A percentile compares a stretch with the other conserved stretches of the same genome.
Conservation (phyloP, 2,329 filamentous ascomycete species). For the Paecilomyces sp. region DNA sequence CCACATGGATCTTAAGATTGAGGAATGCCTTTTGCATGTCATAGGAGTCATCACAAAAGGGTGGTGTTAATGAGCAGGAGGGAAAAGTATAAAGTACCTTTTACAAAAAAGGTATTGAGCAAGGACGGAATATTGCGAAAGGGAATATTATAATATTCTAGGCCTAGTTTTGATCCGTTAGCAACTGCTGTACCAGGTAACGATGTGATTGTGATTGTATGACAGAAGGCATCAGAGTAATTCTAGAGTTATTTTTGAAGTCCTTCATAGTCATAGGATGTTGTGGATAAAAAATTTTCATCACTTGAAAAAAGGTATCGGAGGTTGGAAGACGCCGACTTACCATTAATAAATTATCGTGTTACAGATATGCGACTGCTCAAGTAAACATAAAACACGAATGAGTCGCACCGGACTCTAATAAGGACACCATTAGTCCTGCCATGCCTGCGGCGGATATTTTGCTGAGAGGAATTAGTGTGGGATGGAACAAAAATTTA, state of each 20-base stretch:
- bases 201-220: not conserved
- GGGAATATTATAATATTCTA: not conserved
- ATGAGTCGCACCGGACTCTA: not conserved
- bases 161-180: constrained; percentile 1
- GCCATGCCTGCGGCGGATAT: not conserved
- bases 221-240: constrained; percentile 44
- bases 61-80: constrained; percentile 4
- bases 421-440: not conserved
- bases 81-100: constrained; percentile 34
- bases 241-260: constrained; percentile 43
- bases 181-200: constrained; percentile 1
- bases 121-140: not conserved
- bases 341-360: not conserved
- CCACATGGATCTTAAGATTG: constrained; percentile 59
- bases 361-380: not conserved
- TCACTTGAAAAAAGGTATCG: constrained; percentile 18
- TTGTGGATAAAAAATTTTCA: constrained; percentile 46
- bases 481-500: constrained; percentile 1
- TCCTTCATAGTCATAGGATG: constrained; percentile 53
- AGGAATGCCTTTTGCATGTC: constrained; percentile 64
- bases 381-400: not conserved
- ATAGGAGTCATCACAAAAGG: constrained; percentile 52
- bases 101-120: constrained; percentile 14
- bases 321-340: not conserved
- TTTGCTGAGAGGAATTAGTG: not conserved